Percentiles rank a stretch among this genome's conserved stretches.
phyloP scores from a whole-genome alignment of 805 yeast genomes.

The Nakazawaea sp. region DNA sequence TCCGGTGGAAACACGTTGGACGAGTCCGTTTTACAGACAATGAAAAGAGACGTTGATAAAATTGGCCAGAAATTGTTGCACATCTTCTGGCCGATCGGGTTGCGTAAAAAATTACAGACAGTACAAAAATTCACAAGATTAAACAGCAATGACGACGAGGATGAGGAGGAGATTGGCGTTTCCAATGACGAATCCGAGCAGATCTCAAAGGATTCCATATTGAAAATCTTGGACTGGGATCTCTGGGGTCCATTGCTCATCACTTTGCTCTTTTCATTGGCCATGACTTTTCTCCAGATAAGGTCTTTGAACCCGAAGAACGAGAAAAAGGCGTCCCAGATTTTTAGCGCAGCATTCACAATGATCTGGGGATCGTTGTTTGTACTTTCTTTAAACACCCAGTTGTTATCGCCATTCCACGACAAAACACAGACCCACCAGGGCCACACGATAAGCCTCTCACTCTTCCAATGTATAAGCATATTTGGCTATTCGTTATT shows the following conservation, averaged over 20 bases:
- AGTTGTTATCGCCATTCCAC: conserved; percentile 42
- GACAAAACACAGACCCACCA: conserved; percentile 21
- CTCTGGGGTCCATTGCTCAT: conserved; percentile 57
- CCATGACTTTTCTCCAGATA: conserved; percentile 37
- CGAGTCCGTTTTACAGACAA: conserved; percentile 45
- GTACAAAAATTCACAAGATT: conserved; percentile 18
- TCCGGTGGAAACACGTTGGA: conserved; percentile 53
- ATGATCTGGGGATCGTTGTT: conserved; percentile 45
- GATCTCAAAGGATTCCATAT: conserved; percentile 25
- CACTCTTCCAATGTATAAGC: conserved; percentile 49
- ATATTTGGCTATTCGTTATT: conserved; percentile 51
- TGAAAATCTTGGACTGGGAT: conserved; percentile 48
- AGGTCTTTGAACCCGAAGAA: conserved; percentile 22
- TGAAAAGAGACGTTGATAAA: conserved; percentile 27
- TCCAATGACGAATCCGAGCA: conserved; percentile 21
- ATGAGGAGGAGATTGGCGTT: conserved; percentile 14
- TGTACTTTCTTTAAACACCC: conserved; percentile 44
- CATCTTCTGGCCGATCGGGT: conserved; percentile 29
- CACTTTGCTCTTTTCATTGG: conserved; percentile 38
- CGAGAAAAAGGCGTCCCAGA: conserved; percentile 31
- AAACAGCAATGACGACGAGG: conserved; percentile 10
- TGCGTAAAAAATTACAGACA: conserved; percentile 21
- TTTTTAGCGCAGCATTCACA: conserved; percentile 48
- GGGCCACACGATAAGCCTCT: conserved; percentile 29
- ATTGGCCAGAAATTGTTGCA: conserved; percentile 27